Percentiles rank a stretch among this genome's conserved stretches.
phyloP scores from a whole-genome alignment of 345 rosid genomes.

The Iberis pinnata region DNA sequence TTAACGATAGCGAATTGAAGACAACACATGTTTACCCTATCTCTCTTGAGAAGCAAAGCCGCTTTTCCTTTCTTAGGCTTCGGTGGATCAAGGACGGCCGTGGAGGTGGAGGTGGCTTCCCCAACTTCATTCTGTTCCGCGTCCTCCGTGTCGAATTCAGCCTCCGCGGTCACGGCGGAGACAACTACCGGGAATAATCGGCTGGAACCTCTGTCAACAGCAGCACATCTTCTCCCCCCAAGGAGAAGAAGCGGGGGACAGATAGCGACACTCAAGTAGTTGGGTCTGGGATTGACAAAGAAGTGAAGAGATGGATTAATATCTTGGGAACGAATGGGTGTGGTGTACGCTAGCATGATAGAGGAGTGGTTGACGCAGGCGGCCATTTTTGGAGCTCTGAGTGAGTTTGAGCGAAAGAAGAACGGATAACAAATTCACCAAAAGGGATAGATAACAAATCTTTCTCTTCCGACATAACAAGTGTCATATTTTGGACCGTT shows the following conservation, averaged over 20 bases:
- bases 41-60: constrained; percentile 73
- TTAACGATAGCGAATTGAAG: background rate
- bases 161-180: constrained; percentile 47
- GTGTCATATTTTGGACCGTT: too few relatives aligned
- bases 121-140: constrained; percentile 27
- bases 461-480: constrained; percentile 1
- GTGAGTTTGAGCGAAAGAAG: background rate
- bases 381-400: constrained; percentile 42
- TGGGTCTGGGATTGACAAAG: constrained; percentile 49
- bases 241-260: constrained; percentile 38
- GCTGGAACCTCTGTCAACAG: constrained; percentile 15
- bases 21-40: constrained; percentile 48
- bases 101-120: constrained; percentile 31
- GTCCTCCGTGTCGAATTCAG: constrained; percentile 44
- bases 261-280: constrained; percentile 24
- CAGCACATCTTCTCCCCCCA: constrained; percentile 19
- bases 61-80: constrained; percentile 92
- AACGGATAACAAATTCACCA: constrained; percentile 12
- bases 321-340: constrained; percentile 47
- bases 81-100: constrained; percentile 37
- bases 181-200: constrained; percentile 24
- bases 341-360: constrained; percentile 44
- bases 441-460: constrained; percentile 14
- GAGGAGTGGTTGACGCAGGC: constrained; percentile 43
- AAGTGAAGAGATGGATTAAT: constrained; percentile 39